These are phyloP conservation scores for Corylus americana DNA, from an alignment of 306 rosid species.

Conservation along the genomic window DNA sequence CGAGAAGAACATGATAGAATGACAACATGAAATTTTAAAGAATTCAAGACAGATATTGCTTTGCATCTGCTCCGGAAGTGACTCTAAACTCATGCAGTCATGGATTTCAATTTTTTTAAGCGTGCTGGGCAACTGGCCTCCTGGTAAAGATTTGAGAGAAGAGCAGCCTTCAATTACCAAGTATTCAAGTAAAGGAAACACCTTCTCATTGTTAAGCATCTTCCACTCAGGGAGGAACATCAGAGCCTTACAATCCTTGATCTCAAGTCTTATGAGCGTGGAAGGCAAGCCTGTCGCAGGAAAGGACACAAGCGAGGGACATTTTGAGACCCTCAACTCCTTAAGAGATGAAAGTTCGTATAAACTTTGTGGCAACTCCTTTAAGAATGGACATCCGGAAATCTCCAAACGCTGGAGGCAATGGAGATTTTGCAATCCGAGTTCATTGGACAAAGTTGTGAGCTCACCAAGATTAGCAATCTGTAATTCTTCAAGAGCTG, in stretches of 20 bases:
- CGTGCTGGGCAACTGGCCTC: constrained; percentile 25
- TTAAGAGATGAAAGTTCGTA: constrained; percentile 18
- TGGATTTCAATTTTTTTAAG: constrained; percentile 34
- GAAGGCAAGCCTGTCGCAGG: constrained; percentile 29
- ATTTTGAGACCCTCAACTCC: constrained; percentile 27
- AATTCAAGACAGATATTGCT: constrained; percentile 24
- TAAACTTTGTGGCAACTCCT: constrained; percentile 27
- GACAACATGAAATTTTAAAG: constrained; percentile 23
- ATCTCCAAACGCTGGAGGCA: constrained; percentile 33
- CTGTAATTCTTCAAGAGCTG: constrained; percentile 31
- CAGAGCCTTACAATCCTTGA: constrained; percentile 30
- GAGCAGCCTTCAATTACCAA: constrained; percentile 38
- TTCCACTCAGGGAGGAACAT: constrained; percentile 30
- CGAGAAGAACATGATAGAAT: constrained; percentile 20
- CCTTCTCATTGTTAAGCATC: background rate
- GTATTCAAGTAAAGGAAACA: constrained; percentile 25
- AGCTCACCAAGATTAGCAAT: constrained; percentile 27
- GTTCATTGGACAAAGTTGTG: constrained; percentile 25
- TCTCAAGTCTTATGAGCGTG: constrained; percentile 25
- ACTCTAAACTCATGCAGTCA: constrained; percentile 23
- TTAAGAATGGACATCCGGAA: constrained; percentile 30
- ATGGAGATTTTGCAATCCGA: constrained; percentile 29
- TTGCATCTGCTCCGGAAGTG: constrained; percentile 18
- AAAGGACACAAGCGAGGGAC: constrained; percentile 32
- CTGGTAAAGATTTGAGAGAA: constrained; percentile 31